Evolutionary conservation across 495 filamentous ascomycete genomes (phyloP).

Genomic region (Penicillium lagena): DNA sequence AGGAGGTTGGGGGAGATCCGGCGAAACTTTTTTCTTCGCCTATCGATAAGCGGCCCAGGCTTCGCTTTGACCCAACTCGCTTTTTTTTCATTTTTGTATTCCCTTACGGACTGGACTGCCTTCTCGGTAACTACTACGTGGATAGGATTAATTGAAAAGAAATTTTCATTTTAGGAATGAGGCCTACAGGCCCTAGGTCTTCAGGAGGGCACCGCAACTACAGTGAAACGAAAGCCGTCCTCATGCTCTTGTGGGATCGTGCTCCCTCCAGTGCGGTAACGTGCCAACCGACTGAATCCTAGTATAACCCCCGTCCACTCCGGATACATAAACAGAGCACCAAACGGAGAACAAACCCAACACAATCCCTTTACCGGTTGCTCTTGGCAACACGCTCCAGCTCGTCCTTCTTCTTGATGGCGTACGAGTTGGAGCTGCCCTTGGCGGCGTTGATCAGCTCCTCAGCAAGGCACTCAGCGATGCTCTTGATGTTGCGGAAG

Average conservation of each 20-base stretch:
- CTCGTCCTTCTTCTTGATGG: constrained; percentile 99
- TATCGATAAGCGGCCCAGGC: constrained; percentile 39
- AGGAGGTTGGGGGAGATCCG: constrained; percentile 15
- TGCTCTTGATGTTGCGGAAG: constrained; percentile 99
- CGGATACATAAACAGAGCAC: constrained; percentile 39
- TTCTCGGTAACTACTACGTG: neutral
- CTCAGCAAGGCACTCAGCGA: constrained; percentile 96
- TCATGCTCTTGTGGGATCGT: constrained; percentile 35
- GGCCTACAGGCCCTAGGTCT: constrained; percentile 30
- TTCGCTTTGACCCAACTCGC: no score
- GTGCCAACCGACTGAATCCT: constrained; percentile 44
- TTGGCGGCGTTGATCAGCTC: constrained; percentile 99
- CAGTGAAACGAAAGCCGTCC: constrained; percentile 38
- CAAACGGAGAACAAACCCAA: constrained; percentile 44
- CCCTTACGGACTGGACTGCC: neutral
- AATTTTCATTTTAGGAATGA: constrained; percentile 29
- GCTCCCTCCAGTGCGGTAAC: constrained; percentile 37
- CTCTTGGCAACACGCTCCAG: constrained; percentile 99
- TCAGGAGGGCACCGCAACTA: constrained; percentile 45
- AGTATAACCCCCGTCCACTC: constrained; percentile 44
- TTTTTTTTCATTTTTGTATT: constrained; percentile 1
- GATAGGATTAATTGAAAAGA: constrained; percentile 15
- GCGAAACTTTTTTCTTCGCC: constrained; percentile 36
- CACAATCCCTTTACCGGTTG: constrained; percentile 75
- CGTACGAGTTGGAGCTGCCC: constrained; percentile 99